Evolutionary conservation across 495 filamentous ascomycete species (phyloP), one percentile per base, ranked within the genome.

Genomic region (Penicillium waksmanii): DNA sequence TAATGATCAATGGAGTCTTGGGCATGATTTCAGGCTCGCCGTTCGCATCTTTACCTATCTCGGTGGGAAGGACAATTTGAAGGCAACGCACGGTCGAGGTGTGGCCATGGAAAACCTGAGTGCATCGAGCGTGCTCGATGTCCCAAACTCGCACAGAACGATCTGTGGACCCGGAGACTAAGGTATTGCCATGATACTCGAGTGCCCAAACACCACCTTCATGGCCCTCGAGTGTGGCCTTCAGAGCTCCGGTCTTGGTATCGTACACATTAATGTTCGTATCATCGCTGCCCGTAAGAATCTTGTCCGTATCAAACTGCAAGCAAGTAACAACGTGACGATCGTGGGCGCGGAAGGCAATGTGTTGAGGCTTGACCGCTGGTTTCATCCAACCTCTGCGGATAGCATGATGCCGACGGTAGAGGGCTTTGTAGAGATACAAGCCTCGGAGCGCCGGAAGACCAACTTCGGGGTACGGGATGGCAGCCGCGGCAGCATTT

Each of bases 201-300:
- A 99, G 80, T 48, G 95, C 95, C 95, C 95, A 99, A 5, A 99
- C 95, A 46, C 95, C 95, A 46, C 95, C 95, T 66, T 99, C 96
- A 68, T 99, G 95, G 18, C 95, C 95, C 68, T 90, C 87, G 5
- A 99, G 83, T 38, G 86, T 90, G 53, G 84, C 89, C 57, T 91
- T 85, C 51, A 96, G 74, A 55, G 89, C 89, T 56, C 95, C 95
- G 6, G 93, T 98, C 73, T 93, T 94, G 12, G 95, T 99, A 67
- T 98, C 93, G 70, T 98, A 99, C 43, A 99, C 94, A 68, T 98
- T 92, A 70, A 99, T 99, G 58, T 96, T 89, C 10, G 93, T 96
- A 70, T 99, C 95, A 73, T 99, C 95, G 64, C 93, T 97, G 31
- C 95, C 95, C 11, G 96, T 99, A 57, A 99, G 79, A 56, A 99